Evolutionary conservation across 345 rosid species (phyloP), one percentile per base, ranked within the genome.

Genomic region (Stellera chamaejasme): DNA sequence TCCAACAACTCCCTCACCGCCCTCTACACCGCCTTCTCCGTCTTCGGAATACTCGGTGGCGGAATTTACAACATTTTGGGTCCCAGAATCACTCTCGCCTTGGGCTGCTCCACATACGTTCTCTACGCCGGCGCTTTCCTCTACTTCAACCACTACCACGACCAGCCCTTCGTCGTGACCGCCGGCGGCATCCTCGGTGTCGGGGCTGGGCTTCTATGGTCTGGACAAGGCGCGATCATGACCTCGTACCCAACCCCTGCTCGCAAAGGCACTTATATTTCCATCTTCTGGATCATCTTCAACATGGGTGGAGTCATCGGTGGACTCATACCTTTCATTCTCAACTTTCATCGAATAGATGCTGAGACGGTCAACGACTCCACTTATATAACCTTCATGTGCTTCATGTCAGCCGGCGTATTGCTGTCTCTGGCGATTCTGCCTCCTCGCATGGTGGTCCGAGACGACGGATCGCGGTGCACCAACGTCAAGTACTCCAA

Each of bases 271-370:
- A 66, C 70, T 3, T 84, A 79, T 52, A 82, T 79, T 23, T 72
- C 92, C 13, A 58, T 84, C 2, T 79, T 82, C 66, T 84, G 85
- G 92, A 67, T 65, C 23, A 76, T 84, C 26, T 79, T 84, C 68
- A 84, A 84, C 59, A 69, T 76, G 80, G 88, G 84, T 8, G 92
- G 92, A 16, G 88, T 84, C 50, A 65, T 84, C 23, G 88, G 92
- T 1, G 88, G 85, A 2, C 65, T 84, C 3, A 79, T 84, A 62
- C 92, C 92, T 11, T 84, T 84, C 66, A 27, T 67, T 12, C 63
- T 66, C 15, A 84, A 84, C 54, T 77, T 79, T 63, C 52, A 72
- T 9, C 65, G 81, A 1, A 54, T 15, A 3, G 46, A 62, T 0
- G 69, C 83, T 0, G 69, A 75, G 28, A 64, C 80, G 3, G 82